A percentile compares a stretch with the other conserved stretches of the same genome.
phyloP scores from a whole-genome alignment of 805 yeast genomes.

The Tetrapisispora phaffii region DNA sequence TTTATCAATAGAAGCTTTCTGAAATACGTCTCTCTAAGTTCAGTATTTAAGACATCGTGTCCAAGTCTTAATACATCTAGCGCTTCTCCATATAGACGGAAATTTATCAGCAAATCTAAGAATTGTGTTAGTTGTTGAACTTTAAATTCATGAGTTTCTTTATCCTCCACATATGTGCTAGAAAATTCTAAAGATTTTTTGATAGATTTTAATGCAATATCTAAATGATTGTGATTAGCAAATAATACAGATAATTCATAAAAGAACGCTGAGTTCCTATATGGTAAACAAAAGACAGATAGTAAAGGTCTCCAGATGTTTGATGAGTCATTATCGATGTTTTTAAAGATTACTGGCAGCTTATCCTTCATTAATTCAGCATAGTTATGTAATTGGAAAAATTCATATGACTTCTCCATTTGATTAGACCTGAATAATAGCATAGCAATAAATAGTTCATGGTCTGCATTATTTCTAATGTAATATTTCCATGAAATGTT shows the following conservation, averaged over 20 bases:
- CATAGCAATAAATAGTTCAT: conserved; percentile 24
- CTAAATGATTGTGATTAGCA: conserved; percentile 12
- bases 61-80: conserved; percentile 25
- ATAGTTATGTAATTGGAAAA: conserved; percentile 20
- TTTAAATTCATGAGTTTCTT: conserved; percentile 14
- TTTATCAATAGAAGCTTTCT: conserved; percentile 10
- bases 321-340: conserved; percentile 6
- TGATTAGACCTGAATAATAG: conserved; percentile 17
- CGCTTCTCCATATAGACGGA: conserved; percentile 21
- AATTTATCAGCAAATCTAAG: conserved; percentile 19
- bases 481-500: conserved; percentile 16
- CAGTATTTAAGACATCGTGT: conserved; percentile 14
- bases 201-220: conserved; percentile 20
- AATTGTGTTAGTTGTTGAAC: conserved; percentile 21
- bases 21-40: conserved; percentile 18
- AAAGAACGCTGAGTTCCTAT: conserved; percentile 15
- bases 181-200: conserved; percentile 22
- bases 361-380: conserved; percentile 9
- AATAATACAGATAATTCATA: conserved; percentile 22
- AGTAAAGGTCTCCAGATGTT: conserved; percentile 20
- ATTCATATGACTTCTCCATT: conserved; percentile 21
- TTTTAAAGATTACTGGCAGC: conserved; percentile 15
- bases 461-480: conserved; percentile 12
- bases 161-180: conserved; percentile 8
- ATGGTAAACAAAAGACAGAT: conserved; percentile 10